A percentile compares a stretch with the other conserved stretches of the same genome.
phyloP scores from a whole-genome alignment of 2,329 filamentous ascomycete genomes.

The Colletotrichum sojae region DNA sequence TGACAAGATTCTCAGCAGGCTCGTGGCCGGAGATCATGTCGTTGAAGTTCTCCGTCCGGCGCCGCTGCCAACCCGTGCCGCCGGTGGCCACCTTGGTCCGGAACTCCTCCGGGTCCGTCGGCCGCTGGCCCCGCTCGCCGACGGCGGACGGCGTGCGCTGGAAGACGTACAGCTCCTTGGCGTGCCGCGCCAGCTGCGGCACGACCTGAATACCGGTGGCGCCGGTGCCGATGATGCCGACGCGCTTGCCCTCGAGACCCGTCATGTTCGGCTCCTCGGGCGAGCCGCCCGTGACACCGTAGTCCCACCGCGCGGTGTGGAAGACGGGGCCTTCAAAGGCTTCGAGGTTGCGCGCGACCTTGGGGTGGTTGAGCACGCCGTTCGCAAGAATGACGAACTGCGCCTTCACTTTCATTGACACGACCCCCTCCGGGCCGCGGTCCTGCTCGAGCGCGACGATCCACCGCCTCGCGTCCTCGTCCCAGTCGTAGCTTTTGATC shows the following conservation, averaged over 20 bases:
- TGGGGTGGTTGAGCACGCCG: constrained; percentile 57
- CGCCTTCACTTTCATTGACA: constrained; percentile 51
- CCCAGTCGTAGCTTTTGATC: constrained; percentile 60
- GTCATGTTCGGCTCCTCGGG: constrained; percentile 55
- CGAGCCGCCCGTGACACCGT: constrained; percentile 58
- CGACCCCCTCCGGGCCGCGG: constrained; percentile 46
- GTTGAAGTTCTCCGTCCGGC: constrained; percentile 61
- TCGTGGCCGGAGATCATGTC: constrained; percentile 50
- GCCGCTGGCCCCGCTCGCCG: constrained; percentile 53
- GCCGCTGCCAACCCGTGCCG: constrained; percentile 63
- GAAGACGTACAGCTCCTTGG: constrained; percentile 68
- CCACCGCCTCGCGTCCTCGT: constrained; percentile 53
- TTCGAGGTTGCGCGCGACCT: constrained; percentile 59
- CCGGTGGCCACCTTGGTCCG: constrained; percentile 49
- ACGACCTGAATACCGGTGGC: constrained; percentile 63
- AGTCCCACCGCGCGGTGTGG: constrained; percentile 64
- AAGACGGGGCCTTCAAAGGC: constrained; percentile 58
- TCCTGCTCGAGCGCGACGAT: constrained; percentile 43
- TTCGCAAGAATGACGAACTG: constrained; percentile 57
- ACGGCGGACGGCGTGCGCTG: constrained; percentile 67
- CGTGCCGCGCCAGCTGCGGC: constrained; percentile 60
- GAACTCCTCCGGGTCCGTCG: constrained; percentile 60
- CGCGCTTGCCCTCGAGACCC: constrained; percentile 61
- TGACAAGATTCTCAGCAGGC: constrained; percentile 57
- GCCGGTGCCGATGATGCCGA: constrained; percentile 66